Evolutionary conservation across 2,329 filamentous ascomycete species (phyloP), one percentile per base, ranked within the genome.

Genomic region (Arthroderma sp.): DNA sequence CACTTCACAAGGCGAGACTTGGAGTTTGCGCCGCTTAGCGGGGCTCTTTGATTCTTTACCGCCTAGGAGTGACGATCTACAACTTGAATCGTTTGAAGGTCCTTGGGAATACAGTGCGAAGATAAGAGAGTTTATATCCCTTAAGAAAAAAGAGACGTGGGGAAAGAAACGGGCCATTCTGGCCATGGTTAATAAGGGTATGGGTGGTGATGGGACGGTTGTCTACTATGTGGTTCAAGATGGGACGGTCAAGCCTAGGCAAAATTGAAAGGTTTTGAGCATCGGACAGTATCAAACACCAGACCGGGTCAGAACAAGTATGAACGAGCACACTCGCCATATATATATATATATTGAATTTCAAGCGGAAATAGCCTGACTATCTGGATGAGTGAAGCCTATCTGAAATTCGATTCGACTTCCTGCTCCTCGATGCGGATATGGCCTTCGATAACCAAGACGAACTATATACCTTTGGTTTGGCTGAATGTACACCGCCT

Each of bases 201-300:
- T 62, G 55, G 68, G 66, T 30, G 68, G 68, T 5, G 77, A 81
- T 56, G 77, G 77, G 36, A 81, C 78, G 1, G 68, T 80, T 29
- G 74, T 78, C 33, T 82, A 80, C 57, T 82, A 82, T 56, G 70
- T 81, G 50, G 68, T 80, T 40, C 75, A 79, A 53, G 77, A 80
- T 56, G 77, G 77, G 4, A 68, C 76, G 43, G 74, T 80, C 29
- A 81, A 81, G 61, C 77, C 77, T 8, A 64, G 77, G 50, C 77
- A 80, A 59, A 80, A 81, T 59, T 80, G 60, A 66, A 42, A 46
- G 45, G 46, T 15, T 40, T 43, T 36, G 31, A 29, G 10, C 7
- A 39, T 28, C 11, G 6, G 3, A 22, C 15, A 22, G 15, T 22
- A 22, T 22, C 15, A 22, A 22, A 22, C 15, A 22, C 15, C 15